phyloP scores from a whole-genome alignment of 306 rosid species.

The Rubus idaeus region DNA sequence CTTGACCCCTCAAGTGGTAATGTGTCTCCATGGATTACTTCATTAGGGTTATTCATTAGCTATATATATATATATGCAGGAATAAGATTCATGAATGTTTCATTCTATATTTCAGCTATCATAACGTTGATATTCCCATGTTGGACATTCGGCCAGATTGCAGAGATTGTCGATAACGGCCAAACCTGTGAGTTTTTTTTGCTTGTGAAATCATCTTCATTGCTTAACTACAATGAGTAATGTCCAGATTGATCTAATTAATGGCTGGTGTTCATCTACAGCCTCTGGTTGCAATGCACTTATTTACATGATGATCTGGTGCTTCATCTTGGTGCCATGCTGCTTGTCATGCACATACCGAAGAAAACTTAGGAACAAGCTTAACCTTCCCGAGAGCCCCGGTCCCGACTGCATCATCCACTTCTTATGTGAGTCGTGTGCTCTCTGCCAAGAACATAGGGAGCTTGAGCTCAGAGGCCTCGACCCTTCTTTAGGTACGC shows the following conservation, averaged over 20 bases:
- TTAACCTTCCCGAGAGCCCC: conserved; percentile 23
- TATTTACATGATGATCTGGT: not conserved
- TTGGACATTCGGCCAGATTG: conserved; percentile 16
- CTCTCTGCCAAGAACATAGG: conserved; percentile 34
- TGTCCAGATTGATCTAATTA: not conserved
- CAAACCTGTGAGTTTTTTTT: not conserved
- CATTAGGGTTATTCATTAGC: not conserved
- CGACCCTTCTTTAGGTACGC: conserved; percentile 31
- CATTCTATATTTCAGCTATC: conserved; percentile 6
- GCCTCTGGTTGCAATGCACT: conserved; percentile 10
- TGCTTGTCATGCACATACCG: conserved; percentile 28
- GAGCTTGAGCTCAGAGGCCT: conserved; percentile 31
- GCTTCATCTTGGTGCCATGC: conserved; percentile 21
- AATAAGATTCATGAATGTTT: not conserved
- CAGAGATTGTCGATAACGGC: conserved; percentile 19
- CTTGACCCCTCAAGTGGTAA: conserved; percentile 3
- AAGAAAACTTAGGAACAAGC: conserved; percentile 22
- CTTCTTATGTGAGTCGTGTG: conserved; percentile 29
- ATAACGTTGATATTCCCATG: conserved; percentile 15
- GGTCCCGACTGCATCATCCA: conserved; percentile 31
- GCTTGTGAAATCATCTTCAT: not conserved
- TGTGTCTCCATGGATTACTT: not conserved
- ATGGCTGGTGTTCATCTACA: not conserved
- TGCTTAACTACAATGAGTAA: not conserved
- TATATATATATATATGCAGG: not conserved